Percentiles rank a stretch among this genome's conserved stretches.
Conservation (phyloP, 148 eudicot genomes). For the Linanthus parryae region DNA sequence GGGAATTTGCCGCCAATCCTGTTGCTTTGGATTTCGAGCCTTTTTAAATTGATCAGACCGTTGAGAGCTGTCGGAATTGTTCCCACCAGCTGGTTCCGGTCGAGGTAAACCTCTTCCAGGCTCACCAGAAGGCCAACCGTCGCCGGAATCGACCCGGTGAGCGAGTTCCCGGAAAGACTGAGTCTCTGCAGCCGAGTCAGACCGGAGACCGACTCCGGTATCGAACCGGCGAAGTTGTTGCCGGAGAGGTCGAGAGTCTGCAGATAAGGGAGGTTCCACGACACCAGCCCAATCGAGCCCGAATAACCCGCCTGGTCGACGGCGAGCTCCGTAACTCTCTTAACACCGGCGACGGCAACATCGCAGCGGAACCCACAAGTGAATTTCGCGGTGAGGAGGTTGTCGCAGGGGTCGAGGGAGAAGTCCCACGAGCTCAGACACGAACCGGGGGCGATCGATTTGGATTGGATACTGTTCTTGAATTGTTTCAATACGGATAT, state of each 20-base stretch:
- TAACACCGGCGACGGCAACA: background rate
- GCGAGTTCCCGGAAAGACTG: slow-evolving; percentile 41
- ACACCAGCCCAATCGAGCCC: slow-evolving; percentile 19
- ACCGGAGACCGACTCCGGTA: slow-evolving; percentile 49
- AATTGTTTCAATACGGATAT: slow-evolving; percentile 40
- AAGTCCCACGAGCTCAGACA: slow-evolving; percentile 76
- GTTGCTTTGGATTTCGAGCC: slow-evolving; percentile 60
- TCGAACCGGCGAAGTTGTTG: slow-evolving; percentile 48
- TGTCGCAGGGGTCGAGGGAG: slow-evolving; percentile 66
- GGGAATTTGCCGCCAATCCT: slow-evolving; percentile 50
- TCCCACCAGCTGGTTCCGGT: slow-evolving; percentile 41
- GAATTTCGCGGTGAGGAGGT: slow-evolving; percentile 40
- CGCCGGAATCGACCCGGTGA: slow-evolving; percentile 45
- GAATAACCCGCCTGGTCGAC: slow-evolving; percentile 52
- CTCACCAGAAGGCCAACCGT: slow-evolving; percentile 33
- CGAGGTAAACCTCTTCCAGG: slow-evolving; percentile 54
- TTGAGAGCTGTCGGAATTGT: slow-evolving; percentile 33
- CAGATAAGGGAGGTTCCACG: slow-evolving; percentile 36
- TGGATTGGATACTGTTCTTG: slow-evolving; percentile 23
- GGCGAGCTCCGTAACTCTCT: slow-evolving; percentile 39
- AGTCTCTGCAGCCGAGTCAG: slow-evolving; percentile 43
- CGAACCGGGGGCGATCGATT: slow-evolving; percentile 47
- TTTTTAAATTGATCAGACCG: slow-evolving; percentile 26
- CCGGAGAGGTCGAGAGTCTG: slow-evolving; percentile 32
- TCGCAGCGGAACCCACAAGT: slow-evolving; percentile 77